These are phyloP conservation scores for Hordeum pubiflorum DNA, from an alignment of 202 grass and related monocot genomes.

Conservation along the genomic window DNA sequence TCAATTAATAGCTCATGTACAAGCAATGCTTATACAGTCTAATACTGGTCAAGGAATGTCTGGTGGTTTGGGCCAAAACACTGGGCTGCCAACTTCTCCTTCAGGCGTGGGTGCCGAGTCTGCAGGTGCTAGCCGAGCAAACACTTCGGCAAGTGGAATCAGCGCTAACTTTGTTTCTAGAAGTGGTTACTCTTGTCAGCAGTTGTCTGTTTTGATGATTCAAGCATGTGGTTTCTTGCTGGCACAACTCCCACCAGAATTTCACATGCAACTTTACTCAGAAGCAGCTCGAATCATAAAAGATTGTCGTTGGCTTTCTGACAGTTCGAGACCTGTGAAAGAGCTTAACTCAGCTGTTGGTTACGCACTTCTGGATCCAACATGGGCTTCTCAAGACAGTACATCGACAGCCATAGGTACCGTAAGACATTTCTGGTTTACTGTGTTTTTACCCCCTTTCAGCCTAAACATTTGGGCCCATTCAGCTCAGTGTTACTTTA, in stretches of 20 bases:
- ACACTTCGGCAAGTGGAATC: conserved; percentile 48
- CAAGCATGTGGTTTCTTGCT: conserved; percentile 95
- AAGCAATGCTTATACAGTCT: conserved; percentile 81
- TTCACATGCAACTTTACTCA: conserved; percentile 85
- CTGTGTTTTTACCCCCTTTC: neutral
- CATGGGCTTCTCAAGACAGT: conserved; percentile 95
- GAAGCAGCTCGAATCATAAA: conserved; percentile 91
- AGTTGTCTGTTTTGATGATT: conserved; percentile 93
- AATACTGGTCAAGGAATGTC: conserved; percentile 60
- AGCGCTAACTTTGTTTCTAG: conserved; percentile 82
- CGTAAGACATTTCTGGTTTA: conserved; percentile 15
- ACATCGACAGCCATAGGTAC: conserved; percentile 85
- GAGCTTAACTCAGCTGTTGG: conserved; percentile 96
- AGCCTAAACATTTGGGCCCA: conserved; percentile 7
- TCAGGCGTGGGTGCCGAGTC: conserved; percentile 60
- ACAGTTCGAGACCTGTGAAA: conserved; percentile 74
- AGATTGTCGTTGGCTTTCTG: conserved; percentile 97
- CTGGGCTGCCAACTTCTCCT: conserved; percentile 70
- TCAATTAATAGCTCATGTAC: conserved; percentile 81
- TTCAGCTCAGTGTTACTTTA: conserved; percentile 21
- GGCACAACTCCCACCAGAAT: conserved; percentile 91
- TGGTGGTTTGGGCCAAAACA: conserved; percentile 59
- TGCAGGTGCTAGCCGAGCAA: conserved; percentile 46
- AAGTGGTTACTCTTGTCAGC: conserved; percentile 88
- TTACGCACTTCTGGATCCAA: conserved; percentile 83